Evolutionary conservation across 2,329 filamentous ascomycete species (phyloP).

Genomic region (Fusarium azukiicola): DNA sequence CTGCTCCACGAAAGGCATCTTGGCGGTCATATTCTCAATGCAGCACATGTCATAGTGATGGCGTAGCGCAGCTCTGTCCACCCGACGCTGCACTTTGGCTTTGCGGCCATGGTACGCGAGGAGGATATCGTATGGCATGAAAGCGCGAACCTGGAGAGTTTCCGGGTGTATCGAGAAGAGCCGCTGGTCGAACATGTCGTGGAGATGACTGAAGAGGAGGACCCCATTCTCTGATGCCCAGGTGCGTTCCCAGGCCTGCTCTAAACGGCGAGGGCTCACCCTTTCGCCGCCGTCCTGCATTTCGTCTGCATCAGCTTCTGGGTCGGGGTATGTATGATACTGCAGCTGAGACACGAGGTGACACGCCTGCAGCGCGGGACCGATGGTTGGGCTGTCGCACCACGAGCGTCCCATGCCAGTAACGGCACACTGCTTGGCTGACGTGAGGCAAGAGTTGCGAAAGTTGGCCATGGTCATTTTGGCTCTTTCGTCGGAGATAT

Average conservation of each 20-base stretch:
- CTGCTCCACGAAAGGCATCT: slow-evolving; percentile 7
- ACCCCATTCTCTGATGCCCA: slow-evolving; percentile 3
- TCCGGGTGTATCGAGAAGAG: slow-evolving; percentile 11
- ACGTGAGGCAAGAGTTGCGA: slow-evolving; percentile 3
- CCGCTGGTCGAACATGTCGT: slow-evolving; percentile 3
- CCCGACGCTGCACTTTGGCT: not conserved
- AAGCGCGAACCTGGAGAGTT: not conserved
- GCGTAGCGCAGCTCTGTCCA: not conserved
- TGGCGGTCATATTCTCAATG: slow-evolving; percentile 19
- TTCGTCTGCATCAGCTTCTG: not conserved
- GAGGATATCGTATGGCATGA: slow-evolving; percentile 17
- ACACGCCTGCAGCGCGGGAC: slow-evolving; percentile 5
- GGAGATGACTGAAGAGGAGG: slow-evolving; percentile 7
- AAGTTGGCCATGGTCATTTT: not conserved
- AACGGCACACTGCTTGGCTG: slow-evolving; percentile 1
- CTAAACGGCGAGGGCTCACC: not conserved
- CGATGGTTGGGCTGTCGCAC: slow-evolving; percentile 6
- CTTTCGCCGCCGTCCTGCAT: not conserved
- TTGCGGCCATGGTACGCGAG: not conserved
- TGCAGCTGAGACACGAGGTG: slow-evolving; percentile 10
- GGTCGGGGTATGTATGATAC: not conserved
- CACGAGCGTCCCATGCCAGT: slow-evolving; percentile 14
- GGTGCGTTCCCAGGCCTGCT: not conserved
- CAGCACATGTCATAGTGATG: not conserved
- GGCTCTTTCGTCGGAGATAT: slow-evolving; percentile 5